Evolutionary conservation across 345 rosid species (phyloP).

Genomic region (Garcia nutans): DNA sequence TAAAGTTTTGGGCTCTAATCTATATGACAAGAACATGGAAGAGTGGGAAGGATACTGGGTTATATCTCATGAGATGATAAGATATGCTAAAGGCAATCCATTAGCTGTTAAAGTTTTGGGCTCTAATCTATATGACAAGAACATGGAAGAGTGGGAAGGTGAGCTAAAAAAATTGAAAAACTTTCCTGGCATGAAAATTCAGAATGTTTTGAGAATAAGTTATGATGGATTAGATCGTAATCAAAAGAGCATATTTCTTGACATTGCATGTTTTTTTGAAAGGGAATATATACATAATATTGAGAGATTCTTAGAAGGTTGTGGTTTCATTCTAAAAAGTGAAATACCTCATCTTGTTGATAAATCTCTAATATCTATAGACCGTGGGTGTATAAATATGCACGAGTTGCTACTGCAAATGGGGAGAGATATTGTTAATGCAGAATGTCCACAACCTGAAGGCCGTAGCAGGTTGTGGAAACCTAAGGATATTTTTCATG

Average conservation of each 20-base stretch:
- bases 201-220: neutral
- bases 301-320: neutral
- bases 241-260: neutral
- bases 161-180: neutral
- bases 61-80: neutral
- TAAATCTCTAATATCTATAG: neutral
- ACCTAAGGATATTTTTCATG: neutral
- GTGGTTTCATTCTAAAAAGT: neutral
- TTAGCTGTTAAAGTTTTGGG: conserved; percentile 8
- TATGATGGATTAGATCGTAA: neutral
- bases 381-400: neutral
- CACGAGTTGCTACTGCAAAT: conserved; percentile 7
- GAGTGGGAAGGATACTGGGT: neutral
- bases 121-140: neutral
- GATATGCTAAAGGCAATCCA: neutral
- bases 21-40: neutral
- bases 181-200: neutral
- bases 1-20: conserved; percentile 2
- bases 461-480: neutral
- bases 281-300: neutral
- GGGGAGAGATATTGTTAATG: conserved; percentile 9
- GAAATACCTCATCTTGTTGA: neutral
- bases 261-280: conserved; percentile 7
- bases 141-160: neutral
- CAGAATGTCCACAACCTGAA: neutral